Evolutionary conservation across 2,329 filamentous ascomycete species (phyloP).

Genomic region (Aspergillus persii): DNA sequence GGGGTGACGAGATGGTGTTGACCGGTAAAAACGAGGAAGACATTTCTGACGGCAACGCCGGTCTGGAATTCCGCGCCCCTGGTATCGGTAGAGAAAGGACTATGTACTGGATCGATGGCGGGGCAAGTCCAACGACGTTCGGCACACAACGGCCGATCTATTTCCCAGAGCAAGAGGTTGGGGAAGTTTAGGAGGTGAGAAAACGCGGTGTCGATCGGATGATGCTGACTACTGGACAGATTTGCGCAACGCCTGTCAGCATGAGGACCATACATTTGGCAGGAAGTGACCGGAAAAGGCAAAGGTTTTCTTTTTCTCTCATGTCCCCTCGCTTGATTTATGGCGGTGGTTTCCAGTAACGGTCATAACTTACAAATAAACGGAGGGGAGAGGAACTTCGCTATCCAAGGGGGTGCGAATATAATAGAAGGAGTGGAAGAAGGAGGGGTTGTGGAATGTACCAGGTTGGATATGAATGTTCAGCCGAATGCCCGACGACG

Average conservation of each 20-base stretch:
- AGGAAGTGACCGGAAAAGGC: not conserved
- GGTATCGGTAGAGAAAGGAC: conserved; percentile 7
- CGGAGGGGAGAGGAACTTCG: conserved; percentile 1
- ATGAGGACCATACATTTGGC: conserved; percentile 11
- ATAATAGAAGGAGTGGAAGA: conserved; percentile 16
- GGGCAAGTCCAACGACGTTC: conserved; percentile 15
- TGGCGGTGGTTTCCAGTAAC: not conserved
- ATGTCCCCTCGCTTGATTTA: not conserved
- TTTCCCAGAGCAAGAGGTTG: conserved; percentile 14
- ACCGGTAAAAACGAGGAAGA: conserved; percentile 60
- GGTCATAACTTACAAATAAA: conserved; percentile 5
- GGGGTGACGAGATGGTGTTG: conserved; percentile 54
- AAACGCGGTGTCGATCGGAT: conserved; percentile 16
- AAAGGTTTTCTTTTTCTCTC: not conserved
- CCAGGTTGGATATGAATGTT: conserved; percentile 16
- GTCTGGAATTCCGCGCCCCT: conserved; percentile 20
- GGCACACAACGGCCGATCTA: conserved; percentile 16
- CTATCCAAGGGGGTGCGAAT: conserved; percentile 1
- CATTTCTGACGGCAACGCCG: conserved; percentile 45
- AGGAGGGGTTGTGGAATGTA: conserved; percentile 12
- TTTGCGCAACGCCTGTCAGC: conserved; percentile 22
- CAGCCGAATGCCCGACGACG: conserved; percentile 20
- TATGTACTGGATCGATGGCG: conserved; percentile 22
- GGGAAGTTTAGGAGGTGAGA: conserved; percentile 9
- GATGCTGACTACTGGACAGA: conserved; percentile 16